Base-by-base conservation (phyloP, 768 basidiomycete genomes). In the Pulveroboletus sp. region DNA sequence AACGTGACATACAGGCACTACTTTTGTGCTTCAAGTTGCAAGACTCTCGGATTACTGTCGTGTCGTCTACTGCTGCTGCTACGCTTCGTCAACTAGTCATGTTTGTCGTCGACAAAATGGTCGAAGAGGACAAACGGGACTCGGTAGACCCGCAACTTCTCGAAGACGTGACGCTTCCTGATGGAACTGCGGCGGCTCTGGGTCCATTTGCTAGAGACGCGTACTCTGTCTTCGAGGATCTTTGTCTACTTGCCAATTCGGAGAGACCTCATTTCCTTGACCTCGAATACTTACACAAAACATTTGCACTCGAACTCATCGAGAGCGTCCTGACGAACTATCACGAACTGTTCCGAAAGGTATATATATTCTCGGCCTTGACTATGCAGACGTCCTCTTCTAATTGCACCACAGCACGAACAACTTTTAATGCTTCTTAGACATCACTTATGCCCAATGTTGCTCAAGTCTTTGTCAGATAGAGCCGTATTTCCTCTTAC, bases 271-370 rank as follows among this genome's bases (percentile, higher is more conserved):
- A 77, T 45, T 90, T 97, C 61, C 74, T 97, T 50, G 84, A 85
- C 55, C 79, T 97, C 39, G 84, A 89, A 19, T 81, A 77, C 43
- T 72, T 98, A 38, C 90, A 89, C 59, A 87, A 94, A 68, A 97
- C 97, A 0, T 98, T 98, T 57, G 92, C 94, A 0, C 71, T 99
- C n/a, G 95, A 99, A 68, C 72, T 98, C 45, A 92, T 98, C 32
- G 95, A 99, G 71, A 97, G 94, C 59, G 90, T 97, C 2, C 72
- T 99, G 43, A 94, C 92, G 7, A 94, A 94, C 63, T 94, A 94
- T 58, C 85, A 92, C 53, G 78, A 76, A n/a, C 74, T 92, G 0
- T 94, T 94, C 64, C 78, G 87, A 43, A 81, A 86, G 74, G 94
- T 89, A 57, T 32, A 72, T 63, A 20, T 1, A 21, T n/a, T 7